Percentiles rank a stretch among this genome's conserved stretches.
phyloP scores from a whole-genome alignment of 768 basidiomycete genomes.

The Multifurca ochricompacta region DNA sequence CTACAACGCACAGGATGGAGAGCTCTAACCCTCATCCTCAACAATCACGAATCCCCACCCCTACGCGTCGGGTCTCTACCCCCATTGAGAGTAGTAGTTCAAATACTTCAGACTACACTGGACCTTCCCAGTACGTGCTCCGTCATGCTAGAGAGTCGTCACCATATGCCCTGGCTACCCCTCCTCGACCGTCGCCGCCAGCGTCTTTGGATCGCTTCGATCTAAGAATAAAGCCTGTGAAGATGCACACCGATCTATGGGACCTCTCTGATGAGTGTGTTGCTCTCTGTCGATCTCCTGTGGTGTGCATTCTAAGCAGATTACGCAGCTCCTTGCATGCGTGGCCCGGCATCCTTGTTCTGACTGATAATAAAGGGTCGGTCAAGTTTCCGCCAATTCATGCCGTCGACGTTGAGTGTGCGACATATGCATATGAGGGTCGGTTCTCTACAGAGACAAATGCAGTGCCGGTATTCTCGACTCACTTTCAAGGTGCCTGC shows the following conservation, averaged over 20 bases:
- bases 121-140: not conserved
- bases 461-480: slow-evolving; percentile 15
- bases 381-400: slow-evolving; percentile 5
- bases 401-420: slow-evolving; percentile 11
- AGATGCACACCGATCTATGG: slow-evolving; percentile 20
- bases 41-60: slow-evolving; percentile 4
- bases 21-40: not conserved
- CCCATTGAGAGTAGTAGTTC: not conserved
- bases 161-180: slow-evolving; percentile 1
- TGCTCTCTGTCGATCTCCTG: not conserved
- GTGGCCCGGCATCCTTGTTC: slow-evolving; percentile 18
- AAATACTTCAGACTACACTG: not conserved
- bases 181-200: not conserved
- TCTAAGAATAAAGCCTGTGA: slow-evolving; percentile 10
- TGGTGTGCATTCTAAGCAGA: not conserved
- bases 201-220: slow-evolving; percentile 18
- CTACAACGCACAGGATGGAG: not conserved
- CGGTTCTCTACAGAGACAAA: slow-evolving; percentile 20
- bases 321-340: slow-evolving; percentile 4
- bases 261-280: slow-evolving; percentile 20
- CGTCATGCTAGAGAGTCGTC: not conserved
- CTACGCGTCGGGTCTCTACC: not conserved
- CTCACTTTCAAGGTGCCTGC: slow-evolving; percentile 1
- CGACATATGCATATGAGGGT: slow-evolving; percentile 20
- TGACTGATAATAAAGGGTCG: slow-evolving; percentile 15